phyloP scores from a whole-genome alignment of 495 filamentous ascomycete species.

The Tetracladium setigerum region DNA sequence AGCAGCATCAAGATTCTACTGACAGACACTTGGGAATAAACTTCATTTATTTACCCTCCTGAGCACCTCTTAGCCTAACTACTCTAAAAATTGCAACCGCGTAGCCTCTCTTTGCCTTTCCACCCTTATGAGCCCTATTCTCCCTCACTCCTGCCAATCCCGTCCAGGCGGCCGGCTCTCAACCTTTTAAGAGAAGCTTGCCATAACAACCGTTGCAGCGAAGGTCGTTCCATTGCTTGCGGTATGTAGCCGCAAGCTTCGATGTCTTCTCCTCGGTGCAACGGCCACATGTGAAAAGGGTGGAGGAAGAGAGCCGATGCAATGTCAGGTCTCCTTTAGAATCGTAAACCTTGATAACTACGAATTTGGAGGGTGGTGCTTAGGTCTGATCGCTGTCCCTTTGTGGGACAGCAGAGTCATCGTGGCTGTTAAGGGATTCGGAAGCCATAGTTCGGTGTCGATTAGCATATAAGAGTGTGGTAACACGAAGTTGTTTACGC shows the following conservation, averaged over 20 bases:
- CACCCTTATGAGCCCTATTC: too few species aligned
- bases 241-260: slow-evolving; percentile 19
- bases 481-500: slow-evolving; percentile 4
- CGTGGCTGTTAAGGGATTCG: slow-evolving; percentile 11
- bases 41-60: too few species aligned
- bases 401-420: slow-evolving; percentile 11
- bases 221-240: slow-evolving; percentile 19
- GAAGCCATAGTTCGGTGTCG: slow-evolving; percentile 14
- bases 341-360: slow-evolving; percentile 19
- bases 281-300: slow-evolving; percentile 17
- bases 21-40: too few species aligned
- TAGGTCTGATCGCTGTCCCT: slow-evolving; percentile 9
- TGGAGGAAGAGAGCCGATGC: slow-evolving; percentile 20
- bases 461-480: slow-evolving; percentile 5
- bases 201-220: slow-evolving; percentile 20
- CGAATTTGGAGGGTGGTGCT: slow-evolving; percentile 14
- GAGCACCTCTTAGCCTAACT: too few species aligned
- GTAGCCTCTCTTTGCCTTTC: too few species aligned
- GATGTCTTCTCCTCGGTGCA: slow-evolving; percentile 18
- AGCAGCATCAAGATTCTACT: too few species aligned
- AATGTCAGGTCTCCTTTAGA: slow-evolving; percentile 16
- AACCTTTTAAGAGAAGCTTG: slow-evolving; percentile 2
- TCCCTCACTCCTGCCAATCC: not conserved
- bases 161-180: slow-evolving; percentile 1
- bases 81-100: too few species aligned